Percentiles rank a stretch among this genome's conserved stretches.
These are phyloP conservation scores for Alternaria rosae DNA, from an alignment of 2,329 filamentous ascomycete species.

Conservation along the genomic window DNA sequence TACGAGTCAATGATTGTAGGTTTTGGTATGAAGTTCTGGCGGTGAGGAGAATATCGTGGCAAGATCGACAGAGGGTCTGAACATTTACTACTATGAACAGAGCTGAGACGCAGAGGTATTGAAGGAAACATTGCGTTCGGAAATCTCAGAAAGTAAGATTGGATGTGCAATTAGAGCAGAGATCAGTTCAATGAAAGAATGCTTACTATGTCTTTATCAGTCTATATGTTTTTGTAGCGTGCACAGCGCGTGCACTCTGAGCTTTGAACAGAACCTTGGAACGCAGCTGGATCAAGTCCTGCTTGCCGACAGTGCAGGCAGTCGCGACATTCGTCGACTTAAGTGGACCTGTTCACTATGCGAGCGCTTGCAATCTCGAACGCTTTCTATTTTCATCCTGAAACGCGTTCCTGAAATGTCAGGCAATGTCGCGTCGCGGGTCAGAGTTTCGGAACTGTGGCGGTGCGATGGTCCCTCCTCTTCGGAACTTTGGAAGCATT, in stretches of 20 bases:
- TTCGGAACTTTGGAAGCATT: background rate
- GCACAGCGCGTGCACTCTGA: background rate
- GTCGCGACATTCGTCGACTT: background rate
- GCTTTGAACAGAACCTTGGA: no score
- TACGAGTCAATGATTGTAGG: background rate
- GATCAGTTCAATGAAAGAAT: background rate
- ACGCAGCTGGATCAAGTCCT: background rate
- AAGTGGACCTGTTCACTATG: background rate
- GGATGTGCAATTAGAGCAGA: background rate
- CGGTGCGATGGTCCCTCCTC: slow-evolving; percentile 1
- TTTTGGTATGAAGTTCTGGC: background rate
- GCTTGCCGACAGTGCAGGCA: background rate
- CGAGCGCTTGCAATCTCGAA: background rate
- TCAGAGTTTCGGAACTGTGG: slow-evolving; percentile 1
- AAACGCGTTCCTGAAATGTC: background rate
- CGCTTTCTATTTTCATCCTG: slow-evolving; percentile 1
- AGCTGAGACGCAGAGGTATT: background rate
- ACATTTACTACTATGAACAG: background rate
- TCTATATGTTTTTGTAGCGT: background rate
- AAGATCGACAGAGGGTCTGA: background rate
- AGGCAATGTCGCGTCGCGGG: background rate
- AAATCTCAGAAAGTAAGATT: background rate
- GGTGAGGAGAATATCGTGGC: background rate
- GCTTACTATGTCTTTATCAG: background rate
- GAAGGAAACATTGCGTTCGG: background rate